These are phyloP conservation scores for Apiotrichum mycotoxinovorans DNA, from an alignment of 1,284 basidiomycete species.

Conservation along the genomic window DNA sequence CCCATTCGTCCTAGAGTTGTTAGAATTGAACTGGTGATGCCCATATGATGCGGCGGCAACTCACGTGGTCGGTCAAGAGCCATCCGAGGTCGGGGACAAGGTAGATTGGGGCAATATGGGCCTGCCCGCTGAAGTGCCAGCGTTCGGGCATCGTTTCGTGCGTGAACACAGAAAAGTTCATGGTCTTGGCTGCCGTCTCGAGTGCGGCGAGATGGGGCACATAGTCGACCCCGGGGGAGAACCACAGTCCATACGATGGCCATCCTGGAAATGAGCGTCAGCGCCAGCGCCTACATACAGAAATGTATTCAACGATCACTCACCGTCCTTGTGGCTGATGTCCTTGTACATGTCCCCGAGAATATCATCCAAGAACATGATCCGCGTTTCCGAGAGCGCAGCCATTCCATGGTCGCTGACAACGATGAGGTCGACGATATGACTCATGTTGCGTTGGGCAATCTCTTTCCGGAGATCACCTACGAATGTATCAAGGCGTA, in stretches of 20 bases:
- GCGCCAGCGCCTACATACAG: background rate
- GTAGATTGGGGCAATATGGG: constrained; percentile 82
- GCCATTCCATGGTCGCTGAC: constrained; percentile 92
- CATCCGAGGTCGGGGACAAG: constrained; percentile 75
- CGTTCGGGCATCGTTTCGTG: constrained; percentile 73
- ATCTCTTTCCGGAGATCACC: constrained; percentile 63
- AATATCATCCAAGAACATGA: constrained; percentile 77
- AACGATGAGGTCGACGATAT: constrained; percentile 86
- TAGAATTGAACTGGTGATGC: too few relatives aligned
- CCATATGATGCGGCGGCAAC: constrained; percentile 5
- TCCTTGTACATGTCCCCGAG: constrained; percentile 65
- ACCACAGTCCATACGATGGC: constrained; percentile 79
- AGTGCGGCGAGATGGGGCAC: constrained; percentile 52
- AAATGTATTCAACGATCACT: too few relatives aligned
- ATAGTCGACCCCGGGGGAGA: constrained; percentile 59
- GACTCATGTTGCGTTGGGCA: constrained; percentile 66
- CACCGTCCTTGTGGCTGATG: constrained; percentile 67
- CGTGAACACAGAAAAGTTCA: constrained; percentile 70
- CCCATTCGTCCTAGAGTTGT: constrained; percentile 49
- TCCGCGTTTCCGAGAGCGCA: constrained; percentile 69
- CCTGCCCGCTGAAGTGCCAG: constrained; percentile 68
- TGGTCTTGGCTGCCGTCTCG: constrained; percentile 59
- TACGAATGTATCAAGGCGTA: constrained; percentile 69
- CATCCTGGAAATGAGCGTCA: constrained; percentile 59
- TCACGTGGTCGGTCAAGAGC: constrained; percentile 57